phyloP scores from a whole-genome alignment of 768 basidiomycete species.

The Mycena metata region DNA sequence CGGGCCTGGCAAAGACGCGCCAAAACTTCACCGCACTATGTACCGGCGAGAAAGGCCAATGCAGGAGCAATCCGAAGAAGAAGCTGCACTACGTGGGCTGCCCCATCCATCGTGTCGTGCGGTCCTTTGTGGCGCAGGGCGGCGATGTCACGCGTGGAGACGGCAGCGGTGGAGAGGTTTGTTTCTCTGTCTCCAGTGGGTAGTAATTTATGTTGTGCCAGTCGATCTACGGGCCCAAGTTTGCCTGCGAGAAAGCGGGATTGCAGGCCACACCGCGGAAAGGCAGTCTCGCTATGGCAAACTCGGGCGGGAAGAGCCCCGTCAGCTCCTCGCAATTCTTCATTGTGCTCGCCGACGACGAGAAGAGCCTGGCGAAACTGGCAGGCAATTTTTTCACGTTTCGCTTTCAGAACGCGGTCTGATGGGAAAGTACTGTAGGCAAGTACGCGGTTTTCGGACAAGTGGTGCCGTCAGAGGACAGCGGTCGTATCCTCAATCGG shows the following conservation, averaged over 20 bases:
- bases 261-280: conserved; percentile 55
- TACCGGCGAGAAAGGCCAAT: conserved; percentile 58
- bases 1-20: conserved; percentile 60
- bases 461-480: conserved; percentile 23
- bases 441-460: conserved; percentile 26
- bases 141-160: conserved; percentile 67
- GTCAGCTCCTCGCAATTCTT: conserved; percentile 65
- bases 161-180: conserved; percentile 68
- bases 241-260: conserved; percentile 67
- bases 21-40: conserved; percentile 64
- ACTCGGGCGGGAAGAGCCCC: conserved; percentile 60
- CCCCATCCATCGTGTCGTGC: conserved; percentile 61
- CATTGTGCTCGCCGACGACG: conserved; percentile 59
- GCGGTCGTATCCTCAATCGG: conserved; percentile 21
- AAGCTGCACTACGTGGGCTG: conserved; percentile 57
- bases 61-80: conserved; percentile 62
- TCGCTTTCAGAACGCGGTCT: conserved; percentile 15
- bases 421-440: conserved; percentile 12
- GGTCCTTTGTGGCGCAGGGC: conserved; percentile 66
- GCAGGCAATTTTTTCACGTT: conserved; percentile 48
- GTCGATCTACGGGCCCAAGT: conserved; percentile 63
- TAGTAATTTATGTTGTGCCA: conserved; percentile 33
- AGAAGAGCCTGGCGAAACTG: conserved; percentile 57
- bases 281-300: conserved; percentile 67
- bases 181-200: conserved; percentile 21